A percentile compares a stretch with the other conserved stretches of the same genome.
Conservation (phyloP, 371 early-diverging fungal species). For the Choanephora cucurbitarum region DNA sequence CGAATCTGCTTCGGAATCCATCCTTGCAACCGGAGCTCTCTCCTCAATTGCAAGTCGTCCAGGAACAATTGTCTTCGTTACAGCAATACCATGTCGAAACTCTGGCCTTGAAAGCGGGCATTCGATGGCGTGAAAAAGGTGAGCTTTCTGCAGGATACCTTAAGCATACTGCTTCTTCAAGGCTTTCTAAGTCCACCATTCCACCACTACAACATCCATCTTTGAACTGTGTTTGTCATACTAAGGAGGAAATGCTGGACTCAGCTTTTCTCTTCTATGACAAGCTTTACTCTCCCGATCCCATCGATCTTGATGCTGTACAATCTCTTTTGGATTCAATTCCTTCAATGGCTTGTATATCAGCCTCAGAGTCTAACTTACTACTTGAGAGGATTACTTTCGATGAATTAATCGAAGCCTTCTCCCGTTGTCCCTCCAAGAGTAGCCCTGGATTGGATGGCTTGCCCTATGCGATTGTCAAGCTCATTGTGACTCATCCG, state of each 20-base stretch:
- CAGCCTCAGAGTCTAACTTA: neutral
- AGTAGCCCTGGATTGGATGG: slow-evolving; percentile 26
- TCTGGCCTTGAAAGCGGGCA: neutral
- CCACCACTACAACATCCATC: neutral
- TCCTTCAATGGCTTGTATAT: neutral
- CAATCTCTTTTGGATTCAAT: neutral
- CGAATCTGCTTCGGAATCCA: slow-evolving; percentile 7
- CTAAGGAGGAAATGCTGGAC: slow-evolving; percentile 3
- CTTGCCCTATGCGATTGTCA: slow-evolving; percentile 24
- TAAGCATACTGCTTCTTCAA: neutral
- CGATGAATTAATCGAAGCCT: slow-evolving; percentile 1
- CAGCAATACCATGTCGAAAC: slow-evolving; percentile 3
- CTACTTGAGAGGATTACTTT: neutral
- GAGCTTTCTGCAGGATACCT: slow-evolving; percentile 10
- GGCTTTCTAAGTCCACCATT: neutral
- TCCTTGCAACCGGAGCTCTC: neutral
- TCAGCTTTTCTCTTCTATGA: slow-evolving; percentile 7
- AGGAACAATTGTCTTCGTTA: neutral
- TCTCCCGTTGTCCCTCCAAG: neutral
- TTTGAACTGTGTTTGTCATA: neutral
- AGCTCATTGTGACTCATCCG: neutral
- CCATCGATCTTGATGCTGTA: slow-evolving; percentile 1
- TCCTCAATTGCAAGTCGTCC: neutral
- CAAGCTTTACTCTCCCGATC: slow-evolving; percentile 12
- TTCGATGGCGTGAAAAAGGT: slow-evolving; percentile 6